phyloP scores from a whole-genome alignment of 1,284 basidiomycete genomes.

The Neotropicomus parvogracilis region DNA sequence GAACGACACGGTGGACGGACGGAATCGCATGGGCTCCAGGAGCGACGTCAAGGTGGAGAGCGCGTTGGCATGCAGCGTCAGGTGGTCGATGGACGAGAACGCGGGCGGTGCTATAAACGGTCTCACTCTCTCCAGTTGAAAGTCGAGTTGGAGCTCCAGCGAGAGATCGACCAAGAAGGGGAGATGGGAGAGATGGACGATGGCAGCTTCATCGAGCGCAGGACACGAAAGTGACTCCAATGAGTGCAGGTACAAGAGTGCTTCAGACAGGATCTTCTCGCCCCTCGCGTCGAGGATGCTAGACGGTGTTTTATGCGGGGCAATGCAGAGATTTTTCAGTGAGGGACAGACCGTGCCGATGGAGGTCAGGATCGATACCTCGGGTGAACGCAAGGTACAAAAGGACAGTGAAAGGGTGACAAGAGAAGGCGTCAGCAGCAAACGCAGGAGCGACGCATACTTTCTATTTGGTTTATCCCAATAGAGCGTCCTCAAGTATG shows the following conservation, averaged over 20 bases:
- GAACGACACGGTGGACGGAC: slow-evolving; percentile 18
- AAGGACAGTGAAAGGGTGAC: slow-evolving; percentile 12
- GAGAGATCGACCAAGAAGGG: slow-evolving; percentile 18
- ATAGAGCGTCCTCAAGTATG: slow-evolving; percentile 20
- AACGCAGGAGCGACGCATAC: slow-evolving; percentile 23
- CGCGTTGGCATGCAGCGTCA: slow-evolving; percentile 8
- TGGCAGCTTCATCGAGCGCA: slow-evolving; percentile 22
- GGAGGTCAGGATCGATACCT: slow-evolving; percentile 22
- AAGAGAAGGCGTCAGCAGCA: slow-evolving; percentile 24
- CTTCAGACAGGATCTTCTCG: slow-evolving; percentile 20
- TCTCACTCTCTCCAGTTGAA: slow-evolving; percentile 15
- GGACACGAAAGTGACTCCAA: slow-evolving; percentile 21
- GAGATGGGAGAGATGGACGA: slow-evolving; percentile 25
- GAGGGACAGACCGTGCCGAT: slow-evolving; percentile 23
- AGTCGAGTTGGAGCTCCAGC: slow-evolving; percentile 14
- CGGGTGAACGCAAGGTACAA: slow-evolving; percentile 15
- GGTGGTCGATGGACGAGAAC: slow-evolving; percentile 13
- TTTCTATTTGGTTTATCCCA: slow-evolving; percentile 20
- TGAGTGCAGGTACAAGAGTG: slow-evolving; percentile 18
- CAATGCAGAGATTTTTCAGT: slow-evolving; percentile 18
- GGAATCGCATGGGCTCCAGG: slow-evolving; percentile 18
- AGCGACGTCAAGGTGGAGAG: slow-evolving; percentile 23
- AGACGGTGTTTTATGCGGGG: neutral
- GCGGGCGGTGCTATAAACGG: slow-evolving; percentile 14
- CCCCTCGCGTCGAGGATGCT: slow-evolving; percentile 7